Conservation (phyloP, 306 rosid species). For the Medicago ruthenica region DNA sequence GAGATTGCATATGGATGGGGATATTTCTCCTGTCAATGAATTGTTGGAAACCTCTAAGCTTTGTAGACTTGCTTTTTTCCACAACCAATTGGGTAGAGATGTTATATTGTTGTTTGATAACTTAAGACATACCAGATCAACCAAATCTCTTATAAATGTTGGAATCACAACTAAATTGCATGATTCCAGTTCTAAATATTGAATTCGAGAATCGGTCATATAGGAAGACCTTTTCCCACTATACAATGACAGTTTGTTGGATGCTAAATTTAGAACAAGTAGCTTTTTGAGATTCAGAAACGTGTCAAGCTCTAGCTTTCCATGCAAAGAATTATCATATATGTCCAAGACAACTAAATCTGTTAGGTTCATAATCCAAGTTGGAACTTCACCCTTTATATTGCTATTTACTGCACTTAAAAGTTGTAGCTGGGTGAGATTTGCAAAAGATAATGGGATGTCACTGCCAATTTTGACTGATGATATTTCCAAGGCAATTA, state of each 20-base stretch:
- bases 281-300: background rate
- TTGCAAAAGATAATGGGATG: conserved; percentile 29
- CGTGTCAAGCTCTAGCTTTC: conserved; percentile 22
- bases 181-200: background rate
- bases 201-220: background rate
- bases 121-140: too few relatives aligned
- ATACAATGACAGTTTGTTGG: background rate
- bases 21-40: conserved; percentile 31
- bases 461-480: conserved; percentile 32
- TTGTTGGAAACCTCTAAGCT: background rate
- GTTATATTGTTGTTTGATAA: conserved; percentile 3
- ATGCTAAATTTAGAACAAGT: background rate
- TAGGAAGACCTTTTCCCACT: background rate
- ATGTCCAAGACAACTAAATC: background rate
- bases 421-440: background rate
- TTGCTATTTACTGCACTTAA: background rate
- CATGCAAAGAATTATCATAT: accelerated
- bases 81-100: conserved; percentile 35
- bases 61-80: conserved; percentile 4
- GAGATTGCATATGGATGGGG: conserved; percentile 36
- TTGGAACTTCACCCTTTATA: conserved; percentile 37
- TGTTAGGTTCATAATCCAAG: conserved; percentile 33
- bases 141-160: background rate
- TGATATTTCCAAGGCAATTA: background rate
- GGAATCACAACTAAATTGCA: conserved; percentile 37